Evolutionary conservation across 805 yeast genomes (phyloP).

Genomic region (Yarrowia sp.): DNA sequence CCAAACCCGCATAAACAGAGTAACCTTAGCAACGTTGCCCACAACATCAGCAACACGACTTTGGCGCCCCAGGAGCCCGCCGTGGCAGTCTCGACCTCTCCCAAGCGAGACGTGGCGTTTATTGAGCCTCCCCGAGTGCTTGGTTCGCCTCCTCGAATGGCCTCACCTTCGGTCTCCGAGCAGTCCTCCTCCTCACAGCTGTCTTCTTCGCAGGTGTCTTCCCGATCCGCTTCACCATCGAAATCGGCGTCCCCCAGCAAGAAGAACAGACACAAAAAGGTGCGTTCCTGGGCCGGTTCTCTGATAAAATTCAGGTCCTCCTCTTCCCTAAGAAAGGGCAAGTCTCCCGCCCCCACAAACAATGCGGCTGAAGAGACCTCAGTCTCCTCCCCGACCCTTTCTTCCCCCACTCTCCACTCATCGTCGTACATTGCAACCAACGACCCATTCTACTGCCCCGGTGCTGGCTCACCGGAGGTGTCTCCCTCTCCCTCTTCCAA

Average conservation of each 20-base stretch:
- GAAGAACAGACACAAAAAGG: constrained; percentile 49
- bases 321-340: constrained; percentile 17
- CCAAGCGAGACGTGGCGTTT: constrained; percentile 28
- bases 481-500: constrained; percentile 45
- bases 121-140: constrained; percentile 41
- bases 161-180: constrained; percentile 40
- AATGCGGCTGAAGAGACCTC: too few species aligned
- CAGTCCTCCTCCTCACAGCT: constrained; percentile 38
- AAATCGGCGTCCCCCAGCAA: constrained; percentile 22
- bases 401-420: constrained; percentile 41
- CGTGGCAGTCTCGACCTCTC: background rate
- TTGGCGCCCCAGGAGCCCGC: constrained; percentile 10
- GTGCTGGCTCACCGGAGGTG: constrained; percentile 41
- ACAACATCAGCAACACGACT: constrained; percentile 18
- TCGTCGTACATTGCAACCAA: constrained; percentile 42
- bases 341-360: background rate
- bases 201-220: constrained; percentile 39
- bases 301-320: constrained; percentile 45
- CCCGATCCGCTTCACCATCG: constrained; percentile 37
- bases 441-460: constrained; percentile 41
- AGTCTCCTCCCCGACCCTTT: constrained; percentile 33
- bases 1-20: constrained; percentile 32
- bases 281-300: constrained; percentile 54
- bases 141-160: constrained; percentile 41
- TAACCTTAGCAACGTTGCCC: constrained; percentile 15